These are phyloP conservation scores for Prunus mongolica DNA, from an alignment of 306 rosid genomes.

Conservation along the genomic window DNA sequence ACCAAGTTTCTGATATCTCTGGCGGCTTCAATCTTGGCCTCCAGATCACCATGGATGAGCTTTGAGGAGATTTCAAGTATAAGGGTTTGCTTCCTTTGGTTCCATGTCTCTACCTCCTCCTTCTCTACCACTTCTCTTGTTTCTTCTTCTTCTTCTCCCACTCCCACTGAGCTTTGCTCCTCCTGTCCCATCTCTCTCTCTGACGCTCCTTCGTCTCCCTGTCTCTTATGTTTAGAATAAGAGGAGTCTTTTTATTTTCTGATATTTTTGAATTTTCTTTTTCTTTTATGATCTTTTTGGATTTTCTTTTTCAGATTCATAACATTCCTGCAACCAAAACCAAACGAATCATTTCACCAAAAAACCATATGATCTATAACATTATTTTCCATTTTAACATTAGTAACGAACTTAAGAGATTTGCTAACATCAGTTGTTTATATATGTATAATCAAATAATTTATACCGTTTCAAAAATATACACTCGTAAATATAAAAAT, in stretches of 20 bases:
- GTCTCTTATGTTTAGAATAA: not conserved
- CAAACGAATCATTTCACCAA: not conserved
- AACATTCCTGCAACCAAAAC: not conserved
- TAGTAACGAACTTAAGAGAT: too few relatives aligned
- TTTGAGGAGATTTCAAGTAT: conserved; percentile 58
- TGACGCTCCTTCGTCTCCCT: not conserved
- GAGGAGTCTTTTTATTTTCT: not conserved
- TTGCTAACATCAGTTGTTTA: too few relatives aligned
- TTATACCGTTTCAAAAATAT: too few relatives aligned
- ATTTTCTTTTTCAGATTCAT: not conserved
- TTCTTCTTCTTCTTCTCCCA: conserved; percentile 25
- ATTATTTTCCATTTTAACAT: not conserved
- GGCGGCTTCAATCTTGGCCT: conserved; percentile 75
- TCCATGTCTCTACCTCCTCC: conserved; percentile 31
- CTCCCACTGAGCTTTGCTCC: conserved; percentile 22
- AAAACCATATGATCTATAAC: not conserved
- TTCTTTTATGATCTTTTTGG: not conserved
- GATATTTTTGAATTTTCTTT: not conserved
- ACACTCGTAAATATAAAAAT: too few relatives aligned
- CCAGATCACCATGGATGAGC: conserved; percentile 62
- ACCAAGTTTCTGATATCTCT: conserved; percentile 73
- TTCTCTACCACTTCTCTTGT: conserved; percentile 4
- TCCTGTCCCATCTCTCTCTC: conserved; percentile 23
- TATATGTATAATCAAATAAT: too few relatives aligned
- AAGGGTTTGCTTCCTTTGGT: conserved; percentile 44